Percentiles rank a stretch among this genome's conserved stretches.
Evolutionary conservation across 768 basidiomycete species (phyloP).

Genomic region (Guyanaporus albipodus): DNA sequence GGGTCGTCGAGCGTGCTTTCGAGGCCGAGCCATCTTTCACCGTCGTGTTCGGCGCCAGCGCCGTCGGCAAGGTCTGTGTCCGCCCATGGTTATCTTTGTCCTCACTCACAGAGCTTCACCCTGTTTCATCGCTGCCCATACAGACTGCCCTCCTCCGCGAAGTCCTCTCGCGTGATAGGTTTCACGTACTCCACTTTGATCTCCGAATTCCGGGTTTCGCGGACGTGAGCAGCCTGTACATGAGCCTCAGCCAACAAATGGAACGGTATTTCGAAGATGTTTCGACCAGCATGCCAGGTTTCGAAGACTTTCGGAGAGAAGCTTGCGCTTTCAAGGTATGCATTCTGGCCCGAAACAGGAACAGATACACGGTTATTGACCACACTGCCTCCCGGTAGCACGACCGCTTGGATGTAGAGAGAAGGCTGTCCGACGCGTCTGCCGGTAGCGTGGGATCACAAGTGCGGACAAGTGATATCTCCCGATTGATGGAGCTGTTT

Average conservation of each 20-base stretch:
- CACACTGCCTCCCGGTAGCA: conserved; percentile 43
- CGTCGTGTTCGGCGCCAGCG: conserved; percentile 74
- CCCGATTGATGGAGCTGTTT: conserved; percentile 80
- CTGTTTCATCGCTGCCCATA: neutral
- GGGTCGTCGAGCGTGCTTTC: conserved; percentile 59
- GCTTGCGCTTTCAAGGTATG: conserved; percentile 74
- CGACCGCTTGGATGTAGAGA: conserved; percentile 70
- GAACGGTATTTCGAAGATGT: conserved; percentile 74
- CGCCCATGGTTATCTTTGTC: neutral
- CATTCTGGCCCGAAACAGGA: neutral
- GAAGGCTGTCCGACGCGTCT: conserved; percentile 47
- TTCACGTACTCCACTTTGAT: conserved; percentile 82
- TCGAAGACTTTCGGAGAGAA: conserved; percentile 70
- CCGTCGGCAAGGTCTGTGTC: conserved; percentile 66
- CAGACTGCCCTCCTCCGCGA: conserved; percentile 78
- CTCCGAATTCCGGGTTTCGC: conserved; percentile 82
- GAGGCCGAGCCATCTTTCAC: conserved; percentile 75
- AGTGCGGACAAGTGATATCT: conserved; percentile 75
- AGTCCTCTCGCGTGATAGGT: conserved; percentile 61
- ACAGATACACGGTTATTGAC: neutral
- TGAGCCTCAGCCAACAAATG: conserved; percentile 75
- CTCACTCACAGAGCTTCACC: conserved; percentile 1
- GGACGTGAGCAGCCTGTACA: conserved; percentile 73
- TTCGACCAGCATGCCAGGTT: conserved; percentile 53
- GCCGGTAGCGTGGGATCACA: conserved; percentile 40